Base-by-base conservation (phyloP, 2,329 filamentous ascomycete genomes). In the Cercospora janseana region DNA sequence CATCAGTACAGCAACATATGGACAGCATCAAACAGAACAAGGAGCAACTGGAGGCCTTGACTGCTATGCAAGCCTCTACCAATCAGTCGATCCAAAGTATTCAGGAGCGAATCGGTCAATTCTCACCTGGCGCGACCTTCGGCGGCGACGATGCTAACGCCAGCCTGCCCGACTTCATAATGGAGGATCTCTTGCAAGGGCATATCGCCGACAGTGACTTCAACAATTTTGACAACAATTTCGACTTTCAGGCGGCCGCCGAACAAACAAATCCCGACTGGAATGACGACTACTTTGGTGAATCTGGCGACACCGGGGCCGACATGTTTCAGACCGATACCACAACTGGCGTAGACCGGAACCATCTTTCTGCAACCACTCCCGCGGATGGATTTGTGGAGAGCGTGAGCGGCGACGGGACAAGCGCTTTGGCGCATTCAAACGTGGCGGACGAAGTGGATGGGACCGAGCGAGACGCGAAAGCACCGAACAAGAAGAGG, bases 1-100 rank as follows among this genome's bases (percentile, higher is more conserved):
- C 79, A 0, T 70, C 75, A 1, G 77, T 80, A 69, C 76, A 78
- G 1, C 72, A 75, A 10, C 40, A 46, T 18, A 72, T 88, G 15
- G 76, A 80, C 43, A 78, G 83, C 29, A 79, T 93, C 55, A 80
- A 77, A 37, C 80, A 80, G 53, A 91, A 86, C 4, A 79, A 86
- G 54, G 76, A 85, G 10, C 87, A 95, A 55, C 79, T 96, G 21
- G 87, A 93, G 44, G 79, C 86, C 23, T 76, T 97, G 2, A 82
- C 88, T 56, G 85, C 84, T 34, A 75, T 95, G 62, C 88, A 94
- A 64, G 44, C 44, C 8, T 46, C 44, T 6, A 46, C 32, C 23
- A 46, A 46, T 26, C 31, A 46, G 24, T 38, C 31, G 3, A 46
- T 46, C 15, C 80, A 82, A 18, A 83, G 92, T 52, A 90, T 95